Base-by-base conservation (phyloP, 2,329 filamentous ascomycete species). In the Fusarium sp. region DNA sequence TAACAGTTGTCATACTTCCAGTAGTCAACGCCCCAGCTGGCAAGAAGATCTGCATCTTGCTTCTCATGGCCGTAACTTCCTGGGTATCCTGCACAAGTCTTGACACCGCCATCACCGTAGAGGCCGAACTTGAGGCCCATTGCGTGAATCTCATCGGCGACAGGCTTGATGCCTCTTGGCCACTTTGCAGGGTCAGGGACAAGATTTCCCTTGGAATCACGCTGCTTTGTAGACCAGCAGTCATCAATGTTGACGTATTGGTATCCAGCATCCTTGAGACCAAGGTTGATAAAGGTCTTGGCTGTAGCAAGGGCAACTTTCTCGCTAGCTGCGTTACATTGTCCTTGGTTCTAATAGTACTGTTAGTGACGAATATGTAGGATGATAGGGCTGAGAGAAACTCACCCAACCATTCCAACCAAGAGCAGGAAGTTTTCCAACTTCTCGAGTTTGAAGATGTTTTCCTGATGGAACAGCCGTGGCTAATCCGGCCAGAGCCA, bases 1-100 rank as follows among this genome's bases (percentile, higher is more conserved):
- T 67, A 68, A 23, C 64, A 68, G 44, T 68, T 68, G 49, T 68
- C 64, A 23, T 68, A 68, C 38, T 68, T 68, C 56, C 63, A 67
- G 18, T 62, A 68, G 45, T 68, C 64, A 23, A 68, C 57, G 18
- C 64, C 64, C 64, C 64, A 68, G 40, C 63, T 67, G 9, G 64
- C 64, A 26, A 68, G 55, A 9, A 67, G 40, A 8, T 67, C 26
- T 6, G 57, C 64, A 5, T 68, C 64, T 44, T 68, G 53, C 50
- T 68, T 41, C 33, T 68, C 64, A 13, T 67, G 55, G 5, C 56
- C 64, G 45, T 67, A 44, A 14, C 63, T 67, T 38, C 64, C 64
- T 18, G 64, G 64, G 30, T 57, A 68, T 3, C 64, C 63, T 17
- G 64, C 64, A 2, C 64, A 68, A 12, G 64, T 68, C 64, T 67